Conservation (phyloP, 2,329 filamentous ascomycete genomes). For the Penicillium olsonii region DNA sequence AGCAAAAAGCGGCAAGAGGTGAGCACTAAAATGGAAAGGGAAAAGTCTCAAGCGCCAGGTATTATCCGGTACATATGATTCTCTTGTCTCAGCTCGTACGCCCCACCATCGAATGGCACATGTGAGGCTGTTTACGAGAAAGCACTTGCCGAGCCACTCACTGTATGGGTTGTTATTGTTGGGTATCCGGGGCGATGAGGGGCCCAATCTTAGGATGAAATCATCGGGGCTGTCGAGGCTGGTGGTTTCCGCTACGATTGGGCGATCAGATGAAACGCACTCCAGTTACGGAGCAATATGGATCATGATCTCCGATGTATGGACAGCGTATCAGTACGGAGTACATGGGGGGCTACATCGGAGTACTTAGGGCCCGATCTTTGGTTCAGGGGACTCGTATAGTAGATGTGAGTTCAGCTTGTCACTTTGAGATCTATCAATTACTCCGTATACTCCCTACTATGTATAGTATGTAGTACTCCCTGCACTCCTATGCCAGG, state of each 20-base stretch:
- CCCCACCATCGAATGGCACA: constrained; percentile 15
- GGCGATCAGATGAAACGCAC: not conserved
- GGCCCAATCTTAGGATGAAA: not conserved
- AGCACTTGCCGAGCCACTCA: not conserved
- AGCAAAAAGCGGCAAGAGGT: too few relatives aligned
- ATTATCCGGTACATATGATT: too few relatives aligned
- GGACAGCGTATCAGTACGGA: not conserved
- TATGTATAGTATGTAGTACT: too few relatives aligned
- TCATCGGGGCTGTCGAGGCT: not conserved
- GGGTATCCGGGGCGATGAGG: constrained; percentile 4
- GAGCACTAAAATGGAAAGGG: too few relatives aligned
- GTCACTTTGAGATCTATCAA: too few relatives aligned
- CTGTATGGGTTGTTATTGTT: not conserved
- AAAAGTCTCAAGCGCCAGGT: too few relatives aligned
- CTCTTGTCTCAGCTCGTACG: constrained; percentile 18
- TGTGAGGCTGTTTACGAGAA: constrained; percentile 10
- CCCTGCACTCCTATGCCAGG: too few relatives aligned
- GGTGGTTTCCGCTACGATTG: constrained; percentile 1
- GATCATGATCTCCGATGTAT: not conserved
- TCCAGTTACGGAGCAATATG: not conserved
- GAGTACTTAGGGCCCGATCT: not conserved
- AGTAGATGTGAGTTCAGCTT: too few relatives aligned
- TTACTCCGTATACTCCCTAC: too few relatives aligned
- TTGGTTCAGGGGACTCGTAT: not conserved
- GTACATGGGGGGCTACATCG: too few relatives aligned